Evolutionary conservation across 2,329 filamentous ascomycete species (phyloP), one percentile per base, ranked within the genome.

Genomic region (Aspergillus amoenus): DNA sequence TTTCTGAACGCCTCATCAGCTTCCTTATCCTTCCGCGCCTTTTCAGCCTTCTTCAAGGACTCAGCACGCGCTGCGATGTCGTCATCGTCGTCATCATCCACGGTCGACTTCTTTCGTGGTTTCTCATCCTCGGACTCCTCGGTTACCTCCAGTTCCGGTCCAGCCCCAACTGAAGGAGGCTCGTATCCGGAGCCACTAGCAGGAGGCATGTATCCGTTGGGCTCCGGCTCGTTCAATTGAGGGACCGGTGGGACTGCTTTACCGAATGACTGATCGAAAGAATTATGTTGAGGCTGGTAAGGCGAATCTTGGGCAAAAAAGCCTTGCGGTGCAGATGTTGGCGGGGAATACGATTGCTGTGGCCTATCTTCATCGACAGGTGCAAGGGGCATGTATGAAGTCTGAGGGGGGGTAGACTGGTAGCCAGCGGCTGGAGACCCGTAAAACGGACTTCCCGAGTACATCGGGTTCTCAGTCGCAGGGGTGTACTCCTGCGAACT

Each of bases 1-100:
- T 88, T 91, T 55, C 87, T 85, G 79, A 97, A 91, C 71, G 91
- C 87, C 66, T 95, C 93, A 56, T 91, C 88, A 47, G 93, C 92
- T 72, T 91, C 89, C 22, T 85, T 83, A 66, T 95, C 90, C 66
- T 86, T 88, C 12, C 89, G 87, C 40, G 82, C 77, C 70, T 88
- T 82, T 71, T 89, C 88, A 27, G 79, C 82, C 61, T 79, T 82
- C 52, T 82, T 73, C 2, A 80, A 77, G 2, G 83, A 78, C 43
- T 81, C 83, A 34, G 79, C 78, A 40, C 76, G 70, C 6, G 78
- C 77, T 32, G 85, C 78, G 43, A 89, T 82, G 57, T 89, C 85
- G 61, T 88, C 86, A n/a, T 76, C 75, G 22, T 91, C 89, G 12
- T 92, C 90, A 62, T 93, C 88, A 67, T 93, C 88, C 83, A 94